Conservation (phyloP, 768 basidiomycete genomes). For the Termitomyces sp. region DNA sequence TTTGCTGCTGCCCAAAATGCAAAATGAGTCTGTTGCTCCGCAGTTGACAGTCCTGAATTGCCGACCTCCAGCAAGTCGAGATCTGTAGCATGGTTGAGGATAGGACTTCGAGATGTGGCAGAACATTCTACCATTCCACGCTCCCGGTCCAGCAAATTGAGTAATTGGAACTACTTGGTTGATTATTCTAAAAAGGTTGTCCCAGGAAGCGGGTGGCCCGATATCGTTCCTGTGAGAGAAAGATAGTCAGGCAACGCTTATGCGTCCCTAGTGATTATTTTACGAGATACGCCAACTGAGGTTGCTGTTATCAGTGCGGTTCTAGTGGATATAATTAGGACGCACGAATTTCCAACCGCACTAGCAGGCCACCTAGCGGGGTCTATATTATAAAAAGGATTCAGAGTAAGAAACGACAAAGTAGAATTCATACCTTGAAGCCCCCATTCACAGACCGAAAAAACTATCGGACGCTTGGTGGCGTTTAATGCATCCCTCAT, state of each 20-base stretch:
- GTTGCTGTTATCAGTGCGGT: neutral
- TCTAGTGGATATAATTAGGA: neutral
- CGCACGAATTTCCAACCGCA: conserved; percentile 40
- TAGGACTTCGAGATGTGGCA: neutral
- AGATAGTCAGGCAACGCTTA: neutral
- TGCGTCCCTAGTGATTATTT: conserved; percentile 2
- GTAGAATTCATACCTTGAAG: conserved; percentile 26
- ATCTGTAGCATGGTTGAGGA: conserved; percentile 23
- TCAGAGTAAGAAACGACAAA: too few relatives aligned
- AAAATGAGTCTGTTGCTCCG: conserved; percentile 42
- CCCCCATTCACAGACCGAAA: conserved; percentile 46
- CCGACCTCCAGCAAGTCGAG: conserved; percentile 51
- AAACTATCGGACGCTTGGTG: conserved; percentile 41
- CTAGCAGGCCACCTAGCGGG: conserved; percentile 45
- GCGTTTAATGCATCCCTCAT: conserved; percentile 42
- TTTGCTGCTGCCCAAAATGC: conserved; percentile 50
- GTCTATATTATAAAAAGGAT: conserved; percentile 19
- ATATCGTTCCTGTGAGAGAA: conserved; percentile 34
- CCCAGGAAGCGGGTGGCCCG: conserved; percentile 40
- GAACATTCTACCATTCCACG: conserved; percentile 30
- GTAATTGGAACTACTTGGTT: conserved; percentile 48
- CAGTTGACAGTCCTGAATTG: conserved; percentile 33
- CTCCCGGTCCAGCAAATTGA: conserved; percentile 38
- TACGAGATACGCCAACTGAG: conserved; percentile 40
- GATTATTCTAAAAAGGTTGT: conserved; percentile 42